Conservation (phyloP, 2,329 filamentous ascomycete genomes). For the Botryotinia narcissicola region DNA sequence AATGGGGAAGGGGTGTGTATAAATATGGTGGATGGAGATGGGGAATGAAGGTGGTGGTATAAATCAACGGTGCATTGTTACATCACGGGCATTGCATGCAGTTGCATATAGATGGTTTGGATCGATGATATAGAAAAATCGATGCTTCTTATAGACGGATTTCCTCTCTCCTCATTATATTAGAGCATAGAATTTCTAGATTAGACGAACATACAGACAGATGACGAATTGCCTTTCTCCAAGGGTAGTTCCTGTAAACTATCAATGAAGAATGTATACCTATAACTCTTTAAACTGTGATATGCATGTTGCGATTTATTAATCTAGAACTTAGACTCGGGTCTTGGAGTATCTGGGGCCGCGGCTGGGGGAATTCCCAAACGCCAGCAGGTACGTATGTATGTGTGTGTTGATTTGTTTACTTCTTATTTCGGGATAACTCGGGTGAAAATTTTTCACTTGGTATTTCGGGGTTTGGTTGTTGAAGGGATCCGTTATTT, state of each 20-base stretch:
- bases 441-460: slow-evolving; percentile 13
- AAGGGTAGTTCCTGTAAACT: slow-evolving; percentile 14
- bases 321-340: not conserved
- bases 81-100: slow-evolving; percentile 36
- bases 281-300: not conserved
- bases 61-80: slow-evolving; percentile 13
- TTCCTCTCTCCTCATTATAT: slow-evolving; percentile 6
- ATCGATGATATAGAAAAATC: slow-evolving; percentile 2
- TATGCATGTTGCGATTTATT: not conserved
- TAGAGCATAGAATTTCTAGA: slow-evolving; percentile 18
- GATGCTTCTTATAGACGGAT: slow-evolving; percentile 1
- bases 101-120: slow-evolving; percentile 24
- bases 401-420: not conserved
- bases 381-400: not conserved
- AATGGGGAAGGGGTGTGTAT: slow-evolving; percentile 9
- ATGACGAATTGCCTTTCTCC: slow-evolving; percentile 8
- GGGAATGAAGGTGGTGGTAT: slow-evolving; percentile 13
- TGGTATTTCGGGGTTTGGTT: not conserved
- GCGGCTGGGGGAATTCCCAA: not conserved
- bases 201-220: slow-evolving; percentile 16
- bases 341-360: slow-evolving; percentile 1
- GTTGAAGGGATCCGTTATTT: not conserved
- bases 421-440: not conserved
- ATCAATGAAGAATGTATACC: slow-evolving; percentile 14
- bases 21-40: slow-evolving; percentile 19